Conservation (phyloP, 305 asterid species). For the Fraxinus xanthoxyloides region DNA sequence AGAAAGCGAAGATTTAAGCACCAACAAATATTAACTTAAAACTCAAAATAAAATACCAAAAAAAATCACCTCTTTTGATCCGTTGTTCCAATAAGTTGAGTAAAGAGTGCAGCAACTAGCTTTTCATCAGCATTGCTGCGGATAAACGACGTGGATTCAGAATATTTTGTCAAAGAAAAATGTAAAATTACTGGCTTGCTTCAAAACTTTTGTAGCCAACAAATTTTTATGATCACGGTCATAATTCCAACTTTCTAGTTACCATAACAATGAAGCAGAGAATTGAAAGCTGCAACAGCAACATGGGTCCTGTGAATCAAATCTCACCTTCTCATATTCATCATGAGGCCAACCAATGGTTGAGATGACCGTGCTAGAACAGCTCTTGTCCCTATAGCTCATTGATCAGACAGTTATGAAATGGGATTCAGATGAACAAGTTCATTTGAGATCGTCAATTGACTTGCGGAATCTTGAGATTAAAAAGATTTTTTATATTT, state of each 20-base stretch:
- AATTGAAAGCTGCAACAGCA: constrained; percentile 11
- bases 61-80: constrained; percentile 60
- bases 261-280: constrained; percentile 7
- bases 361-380: constrained; percentile 97
- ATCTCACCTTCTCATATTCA: constrained; percentile 94
- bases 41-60: constrained; percentile 17
- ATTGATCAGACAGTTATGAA: constrained; percentile 30
- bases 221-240: not conserved
- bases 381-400: constrained; percentile 81
- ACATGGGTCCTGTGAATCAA: constrained; percentile 18
- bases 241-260: constrained; percentile 4
- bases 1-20: constrained; percentile 13
- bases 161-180: constrained; percentile 7
- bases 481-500: not conserved
- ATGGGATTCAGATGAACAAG: constrained; percentile 23
- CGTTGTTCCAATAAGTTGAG: constrained; percentile 69
- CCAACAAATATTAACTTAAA: constrained; percentile 3
- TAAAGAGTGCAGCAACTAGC: constrained; percentile 83
- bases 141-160: constrained; percentile 26
- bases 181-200: constrained; percentile 15
- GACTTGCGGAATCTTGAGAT: not conserved
- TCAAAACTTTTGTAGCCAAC: constrained; percentile 7
- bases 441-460: not conserved
- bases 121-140: constrained; percentile 91
- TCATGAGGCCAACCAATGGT: constrained; percentile 95